A percentile compares a stretch with the other conserved stretches of the same genome.
phyloP scores from a whole-genome alignment of 805 yeast species.

The Starmerella etchellsii region DNA sequence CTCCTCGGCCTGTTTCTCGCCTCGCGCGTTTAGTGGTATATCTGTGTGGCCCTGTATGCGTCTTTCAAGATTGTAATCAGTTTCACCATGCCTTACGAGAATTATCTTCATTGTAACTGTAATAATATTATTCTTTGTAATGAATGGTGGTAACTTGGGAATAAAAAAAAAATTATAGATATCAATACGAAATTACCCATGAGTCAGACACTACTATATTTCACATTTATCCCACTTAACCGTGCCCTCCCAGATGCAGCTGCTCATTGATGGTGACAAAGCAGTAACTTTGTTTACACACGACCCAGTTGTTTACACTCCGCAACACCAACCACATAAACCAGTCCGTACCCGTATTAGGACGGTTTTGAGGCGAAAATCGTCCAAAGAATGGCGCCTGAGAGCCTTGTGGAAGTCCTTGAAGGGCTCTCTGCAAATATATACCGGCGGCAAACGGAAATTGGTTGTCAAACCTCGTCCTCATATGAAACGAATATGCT shows the following conservation, averaged over 20 bases:
- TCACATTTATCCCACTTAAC: no score
- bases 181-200: no score
- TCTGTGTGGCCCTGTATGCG: constrained; percentile 21
- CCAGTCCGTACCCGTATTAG: no score
- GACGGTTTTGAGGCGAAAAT: no score
- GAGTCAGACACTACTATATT: no score
- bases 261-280: no score
- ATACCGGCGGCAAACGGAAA: not conserved
- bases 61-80: constrained; percentile 17
- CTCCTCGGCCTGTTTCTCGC: constrained; percentile 18
- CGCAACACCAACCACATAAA: no score
- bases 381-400: no score
- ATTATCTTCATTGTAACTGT: constrained; percentile 12
- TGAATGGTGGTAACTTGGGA: no score
- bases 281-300: no score
- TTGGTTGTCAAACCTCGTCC: not conserved
- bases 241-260: no score
- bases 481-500: not conserved
- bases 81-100: constrained; percentile 22
- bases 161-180: not conserved
- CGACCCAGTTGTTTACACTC: no score
- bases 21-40: constrained; percentile 17
- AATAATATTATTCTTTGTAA: not conserved
- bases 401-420: not conserved
- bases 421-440: not conserved